phyloP scores from a whole-genome alignment of 2,329 filamentous ascomycete genomes.

The Ustulina deusta region DNA sequence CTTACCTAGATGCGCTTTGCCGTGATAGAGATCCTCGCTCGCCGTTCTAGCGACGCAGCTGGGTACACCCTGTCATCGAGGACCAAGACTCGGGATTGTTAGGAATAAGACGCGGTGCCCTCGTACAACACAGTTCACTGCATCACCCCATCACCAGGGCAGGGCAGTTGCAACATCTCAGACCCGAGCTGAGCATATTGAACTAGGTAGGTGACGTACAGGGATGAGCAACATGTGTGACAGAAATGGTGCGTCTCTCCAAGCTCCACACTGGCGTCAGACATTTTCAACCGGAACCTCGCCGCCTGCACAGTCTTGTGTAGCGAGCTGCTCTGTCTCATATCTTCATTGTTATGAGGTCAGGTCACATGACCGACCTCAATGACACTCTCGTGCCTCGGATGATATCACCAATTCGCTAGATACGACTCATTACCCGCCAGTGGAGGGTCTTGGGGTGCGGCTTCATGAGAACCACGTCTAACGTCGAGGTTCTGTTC shows the following conservation, averaged over 20 bases:
- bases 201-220: constrained; percentile 11
- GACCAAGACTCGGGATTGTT: constrained; percentile 7
- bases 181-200: constrained; percentile 12
- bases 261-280: constrained; percentile 22
- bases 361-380: constrained; percentile 43
- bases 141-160: constrained; percentile 5
- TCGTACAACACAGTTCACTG: constrained; percentile 1
- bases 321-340: not conserved
- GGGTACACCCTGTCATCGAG: not conserved
- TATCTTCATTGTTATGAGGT: constrained; percentile 13
- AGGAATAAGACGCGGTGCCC: not conserved
- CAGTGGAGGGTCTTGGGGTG: constrained; percentile 8
- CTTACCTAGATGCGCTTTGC: not conserved
- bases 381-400: constrained; percentile 32
- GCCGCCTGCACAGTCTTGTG: not conserved
- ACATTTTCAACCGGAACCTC: not conserved
- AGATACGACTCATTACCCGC: constrained; percentile 17
- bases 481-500: not conserved
- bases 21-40: constrained; percentile 1
- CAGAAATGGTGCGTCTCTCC: constrained; percentile 7
- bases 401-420: constrained; percentile 30
- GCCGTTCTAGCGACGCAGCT: not conserved
- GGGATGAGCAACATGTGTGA: constrained; percentile 8
- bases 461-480: constrained; percentile 22
- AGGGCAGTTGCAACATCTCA: not conserved